Evolutionary conservation across 1,284 basidiomycete genomes (phyloP), one percentile per base, ranked within the genome.

Genomic region (Moesziomyces parantarcticus): DNA sequence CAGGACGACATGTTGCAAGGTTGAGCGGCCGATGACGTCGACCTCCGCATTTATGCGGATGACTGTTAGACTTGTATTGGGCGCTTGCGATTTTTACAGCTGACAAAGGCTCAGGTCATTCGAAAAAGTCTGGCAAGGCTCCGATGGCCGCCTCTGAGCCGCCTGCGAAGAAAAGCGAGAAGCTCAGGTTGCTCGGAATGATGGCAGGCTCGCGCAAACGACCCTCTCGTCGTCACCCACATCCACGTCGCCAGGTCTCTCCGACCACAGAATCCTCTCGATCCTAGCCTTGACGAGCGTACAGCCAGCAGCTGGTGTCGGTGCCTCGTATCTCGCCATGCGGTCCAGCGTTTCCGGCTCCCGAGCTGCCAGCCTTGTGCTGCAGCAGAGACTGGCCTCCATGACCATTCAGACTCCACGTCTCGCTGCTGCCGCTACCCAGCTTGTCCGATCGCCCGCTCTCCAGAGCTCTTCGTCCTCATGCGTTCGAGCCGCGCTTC

Each of bases 91-190:
- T n/a, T 23, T 42, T 3, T 9, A 0, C 16, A 20, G 10, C 50
- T 65, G 62, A 65, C 62, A 47, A 51, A 51, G 32, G 56, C 62
- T 65, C 44, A 55, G 44, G 51, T 65, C 56, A 65, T 50, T 23
- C 18, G 3, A 23, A 26, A 52, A 41, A 18, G 14, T 43, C 36
- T 21, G 14, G 32, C n/a, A 11, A 22, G 25, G 49, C 29, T 39
- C 16, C 7, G 36, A 18, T 14, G 36, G 36, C 18, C 7, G 36
- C 7, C 3, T n/a, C n/a, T 18, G 18, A 39, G 36, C 46, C 41
- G 51, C 7, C 48, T 18, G 45, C 23, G 60, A 62, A 62, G 57
- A 65, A 58, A 57, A 53, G 40, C 44, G 48, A 25, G 45, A 23
- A 13, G 13, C 36, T 18, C 14, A 14, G 18, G 36, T 39, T n/a